phyloP scores from a whole-genome alignment of 306 rosid species.

The Prunus salicina region DNA sequence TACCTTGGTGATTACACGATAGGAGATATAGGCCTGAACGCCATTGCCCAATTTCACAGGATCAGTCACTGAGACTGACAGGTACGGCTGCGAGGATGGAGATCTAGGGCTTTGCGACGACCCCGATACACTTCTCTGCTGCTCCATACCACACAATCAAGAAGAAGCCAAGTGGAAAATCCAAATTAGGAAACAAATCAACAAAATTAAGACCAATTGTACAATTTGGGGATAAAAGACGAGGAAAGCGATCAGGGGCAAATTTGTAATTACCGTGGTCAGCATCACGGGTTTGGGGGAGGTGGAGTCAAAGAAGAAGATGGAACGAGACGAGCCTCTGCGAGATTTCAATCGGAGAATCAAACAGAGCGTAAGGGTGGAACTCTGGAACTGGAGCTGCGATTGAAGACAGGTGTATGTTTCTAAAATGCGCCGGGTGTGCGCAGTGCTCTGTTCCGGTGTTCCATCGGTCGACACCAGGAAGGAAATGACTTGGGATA shows the following conservation, averaged over 20 bases:
- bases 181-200: neutral
- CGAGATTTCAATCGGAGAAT: neutral
- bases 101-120: conserved; percentile 94
- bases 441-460: conserved; percentile 2
- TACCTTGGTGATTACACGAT: conserved; percentile 92
- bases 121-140: conserved; percentile 63
- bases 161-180: neutral
- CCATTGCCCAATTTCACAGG: conserved; percentile 99
- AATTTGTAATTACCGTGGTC: conserved; percentile 45
- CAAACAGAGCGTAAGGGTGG: neutral
- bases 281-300: conserved; percentile 35
- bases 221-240: neutral
- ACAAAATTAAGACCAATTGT: neutral
- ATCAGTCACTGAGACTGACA: conserved; percentile 85
- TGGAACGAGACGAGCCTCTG: neutral
- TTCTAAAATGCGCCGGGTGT: conserved; percentile 12
- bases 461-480: neutral
- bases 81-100: conserved; percentile 74
- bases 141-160: conserved; percentile 45
- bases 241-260: conserved; percentile 20
- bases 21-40: conserved; percentile 93
- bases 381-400: neutral
- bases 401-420: neutral
- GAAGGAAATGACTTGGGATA: neutral
- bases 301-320: neutral